Evolutionary conservation across 1,139 yeast species (phyloP).

Genomic region (Chernovozyma sophiae-reginae): DNA sequence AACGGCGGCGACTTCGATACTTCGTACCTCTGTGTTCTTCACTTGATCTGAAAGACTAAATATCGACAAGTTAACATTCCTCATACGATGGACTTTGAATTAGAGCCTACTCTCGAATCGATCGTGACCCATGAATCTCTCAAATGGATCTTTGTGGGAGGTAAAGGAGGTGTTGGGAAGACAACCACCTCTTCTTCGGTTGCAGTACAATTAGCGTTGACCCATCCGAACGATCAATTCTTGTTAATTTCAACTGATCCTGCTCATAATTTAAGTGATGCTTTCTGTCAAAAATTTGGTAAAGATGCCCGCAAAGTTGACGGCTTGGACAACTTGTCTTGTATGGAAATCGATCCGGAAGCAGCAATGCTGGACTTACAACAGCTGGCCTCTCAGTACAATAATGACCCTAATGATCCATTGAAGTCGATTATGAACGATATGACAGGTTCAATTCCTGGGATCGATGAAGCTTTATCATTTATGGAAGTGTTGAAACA

Average conservation of each 20-base stretch:
- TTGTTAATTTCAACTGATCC: constrained; percentile 95
- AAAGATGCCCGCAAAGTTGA: constrained; percentile 94
- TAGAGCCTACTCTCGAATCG: constrained; percentile 67
- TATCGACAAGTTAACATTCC: too few relatives aligned
- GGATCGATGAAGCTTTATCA: constrained; percentile 95
- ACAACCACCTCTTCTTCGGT: constrained; percentile 95
- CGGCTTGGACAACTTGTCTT: constrained; percentile 80
- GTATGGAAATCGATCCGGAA: constrained; percentile 98
- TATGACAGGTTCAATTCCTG: constrained; percentile 92
- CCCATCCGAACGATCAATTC: constrained; percentile 77
- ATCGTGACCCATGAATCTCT: constrained; percentile 63
- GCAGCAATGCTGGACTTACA: constrained; percentile 90
- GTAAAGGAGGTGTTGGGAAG: constrained; percentile 99
- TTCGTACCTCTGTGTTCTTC: too few relatives aligned
- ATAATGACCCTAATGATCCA: constrained; percentile 57
- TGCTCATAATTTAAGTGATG: constrained; percentile 95
- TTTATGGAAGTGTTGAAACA: constrained; percentile 98
- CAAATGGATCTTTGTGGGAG: constrained; percentile 97
- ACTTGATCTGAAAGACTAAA: too few relatives aligned
- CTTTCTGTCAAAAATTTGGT: constrained; percentile 96
- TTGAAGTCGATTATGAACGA: constrained; percentile 77
- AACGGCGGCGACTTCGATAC: too few relatives aligned
- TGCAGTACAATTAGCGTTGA: constrained; percentile 83
- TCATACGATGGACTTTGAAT: constrained; percentile 44
- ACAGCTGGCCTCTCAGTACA: constrained; percentile 53